Percentiles rank a stretch among this genome's conserved stretches.
These are phyloP conservation scores for Rhynchospora pubera DNA, from an alignment of 176 grass and related monocot genomes.

Conservation along the genomic window DNA sequence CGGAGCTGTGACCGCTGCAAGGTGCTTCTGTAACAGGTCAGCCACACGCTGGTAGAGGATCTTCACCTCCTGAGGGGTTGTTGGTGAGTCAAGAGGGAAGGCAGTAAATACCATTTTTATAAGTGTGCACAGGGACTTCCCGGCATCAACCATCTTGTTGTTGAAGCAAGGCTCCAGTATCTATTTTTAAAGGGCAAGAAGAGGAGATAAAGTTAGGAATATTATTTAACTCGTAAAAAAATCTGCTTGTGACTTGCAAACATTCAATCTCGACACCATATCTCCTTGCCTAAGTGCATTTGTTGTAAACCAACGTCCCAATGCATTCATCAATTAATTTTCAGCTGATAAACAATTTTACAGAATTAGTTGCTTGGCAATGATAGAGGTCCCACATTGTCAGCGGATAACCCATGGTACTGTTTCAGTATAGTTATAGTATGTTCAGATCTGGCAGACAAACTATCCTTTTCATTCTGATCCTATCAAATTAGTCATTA, in stretches of 20 bases:
- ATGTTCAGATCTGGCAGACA: neutral
- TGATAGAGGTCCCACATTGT: neutral
- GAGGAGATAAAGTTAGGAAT: neutral
- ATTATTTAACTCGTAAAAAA: neutral
- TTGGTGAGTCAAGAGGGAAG: slow-evolving; percentile 81
- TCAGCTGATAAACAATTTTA: neutral
- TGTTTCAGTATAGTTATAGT: neutral
- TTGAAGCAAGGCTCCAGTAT: slow-evolving; percentile 93
- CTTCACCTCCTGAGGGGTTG: slow-evolving; percentile 85
- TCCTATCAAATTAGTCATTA: neutral
- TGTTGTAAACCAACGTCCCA: neutral
- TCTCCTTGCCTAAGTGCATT: neutral
- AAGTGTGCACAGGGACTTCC: slow-evolving; percentile 90
- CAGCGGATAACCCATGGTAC: neutral
- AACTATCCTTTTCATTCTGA: neutral
- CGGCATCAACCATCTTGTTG: slow-evolving; percentile 92
- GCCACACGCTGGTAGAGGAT: slow-evolving; percentile 66
- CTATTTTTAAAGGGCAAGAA: slow-evolving; percentile 25
- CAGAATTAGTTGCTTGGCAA: neutral
- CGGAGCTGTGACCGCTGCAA: slow-evolving; percentile 69
- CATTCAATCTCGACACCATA: neutral
- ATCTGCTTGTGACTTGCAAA: neutral
- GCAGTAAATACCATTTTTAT: slow-evolving; percentile 93
- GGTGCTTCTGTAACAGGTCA: slow-evolving; percentile 81
- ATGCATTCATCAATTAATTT: neutral